These are phyloP conservation scores for Conticribra guillardii DNA, from an alignment of 108 stramenopile genomes.

Conservation along the genomic window DNA sequence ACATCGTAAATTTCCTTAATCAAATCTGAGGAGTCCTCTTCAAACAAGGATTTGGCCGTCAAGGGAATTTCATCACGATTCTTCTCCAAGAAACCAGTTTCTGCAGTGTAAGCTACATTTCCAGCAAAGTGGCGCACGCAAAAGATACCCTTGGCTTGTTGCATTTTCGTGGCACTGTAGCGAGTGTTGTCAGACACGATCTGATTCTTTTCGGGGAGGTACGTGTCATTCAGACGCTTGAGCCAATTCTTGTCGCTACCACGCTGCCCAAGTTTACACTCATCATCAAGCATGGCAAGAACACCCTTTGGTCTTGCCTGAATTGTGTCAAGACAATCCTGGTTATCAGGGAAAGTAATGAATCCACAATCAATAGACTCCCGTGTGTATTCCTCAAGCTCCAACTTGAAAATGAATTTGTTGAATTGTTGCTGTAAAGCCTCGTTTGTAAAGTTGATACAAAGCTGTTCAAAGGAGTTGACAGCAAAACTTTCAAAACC, in stretches of 20 bases:
- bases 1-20: conserved; percentile 80
- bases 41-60: conserved; percentile 88
- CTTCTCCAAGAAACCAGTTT: conserved; percentile 96
- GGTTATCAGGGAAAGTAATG: conserved; percentile 97
- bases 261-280: conserved; percentile 82
- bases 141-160: conserved; percentile 80
- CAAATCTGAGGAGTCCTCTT: conserved; percentile 78
- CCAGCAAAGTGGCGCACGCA: conserved; percentile 96
- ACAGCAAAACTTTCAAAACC: conserved; percentile 98
- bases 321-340: conserved; percentile 98
- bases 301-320: conserved; percentile 91
- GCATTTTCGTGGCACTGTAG: conserved; percentile 74
- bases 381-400: conserved; percentile 96
- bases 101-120: conserved; percentile 89
- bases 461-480: conserved; percentile 98
- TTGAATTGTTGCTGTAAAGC: conserved; percentile 99
- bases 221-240: conserved; percentile 81
- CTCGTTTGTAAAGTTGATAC: conserved; percentile 99
- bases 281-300: conserved; percentile 93
- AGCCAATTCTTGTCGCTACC: conserved; percentile 87
- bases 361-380: conserved; percentile 90
- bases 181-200: conserved; percentile 82
- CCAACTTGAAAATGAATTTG: conserved; percentile 98
- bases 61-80: conserved; percentile 97
- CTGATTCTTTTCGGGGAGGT: conserved; percentile 77